A percentile compares a stretch with the other conserved stretches of the same genome.
These are phyloP conservation scores for Epichloe glyceriae DNA, from an alignment of 2,329 filamentous ascomycete genomes.

Conservation along the genomic window DNA sequence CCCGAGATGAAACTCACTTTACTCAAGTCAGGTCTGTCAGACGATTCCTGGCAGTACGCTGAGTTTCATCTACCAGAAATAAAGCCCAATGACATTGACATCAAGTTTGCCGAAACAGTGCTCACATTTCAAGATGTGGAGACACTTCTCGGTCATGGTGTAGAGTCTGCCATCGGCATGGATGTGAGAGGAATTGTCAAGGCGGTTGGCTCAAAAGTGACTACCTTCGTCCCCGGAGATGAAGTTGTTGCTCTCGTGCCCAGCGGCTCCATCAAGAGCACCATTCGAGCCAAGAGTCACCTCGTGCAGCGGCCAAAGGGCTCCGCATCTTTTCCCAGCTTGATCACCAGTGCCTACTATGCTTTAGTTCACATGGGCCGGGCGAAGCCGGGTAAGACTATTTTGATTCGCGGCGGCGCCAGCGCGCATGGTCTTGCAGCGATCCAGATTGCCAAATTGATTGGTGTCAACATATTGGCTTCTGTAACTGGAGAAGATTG, in stretches of 20 bases:
- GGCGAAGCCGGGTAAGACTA: slow-evolving; percentile 13
- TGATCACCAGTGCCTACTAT: slow-evolving; percentile 29
- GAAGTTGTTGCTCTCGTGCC: slow-evolving; percentile 27
- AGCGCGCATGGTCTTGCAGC: slow-evolving; percentile 31
- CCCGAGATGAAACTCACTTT: slow-evolving; percentile 14
- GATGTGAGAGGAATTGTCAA: slow-evolving; percentile 29
- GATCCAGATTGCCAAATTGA: slow-evolving; percentile 24
- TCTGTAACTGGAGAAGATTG: slow-evolving; percentile 22
- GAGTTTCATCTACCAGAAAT: slow-evolving; percentile 11
- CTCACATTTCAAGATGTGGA: slow-evolving; percentile 26
- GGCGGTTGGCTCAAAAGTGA: slow-evolving; percentile 20
- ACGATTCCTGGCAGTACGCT: slow-evolving; percentile 15
- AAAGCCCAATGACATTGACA: slow-evolving; percentile 23
- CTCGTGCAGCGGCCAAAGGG: slow-evolving; percentile 21
- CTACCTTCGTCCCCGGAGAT: slow-evolving; percentile 22
- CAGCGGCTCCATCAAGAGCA: slow-evolving; percentile 23
- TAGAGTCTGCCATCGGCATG: slow-evolving; percentile 20
- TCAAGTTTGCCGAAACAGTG: slow-evolving; percentile 24
- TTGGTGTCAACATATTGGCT: slow-evolving; percentile 28
- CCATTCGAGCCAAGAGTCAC: slow-evolving; percentile 18
- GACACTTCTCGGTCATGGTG: slow-evolving; percentile 19
- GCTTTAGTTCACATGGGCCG: slow-evolving; percentile 23
- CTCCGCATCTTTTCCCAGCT: slow-evolving; percentile 21
- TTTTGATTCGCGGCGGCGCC: slow-evolving; percentile 32
- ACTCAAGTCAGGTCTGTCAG: slow-evolving; percentile 13